Conservation (phyloP, 176 grass and related monocot genomes). For the Musa itinerans region DNA sequence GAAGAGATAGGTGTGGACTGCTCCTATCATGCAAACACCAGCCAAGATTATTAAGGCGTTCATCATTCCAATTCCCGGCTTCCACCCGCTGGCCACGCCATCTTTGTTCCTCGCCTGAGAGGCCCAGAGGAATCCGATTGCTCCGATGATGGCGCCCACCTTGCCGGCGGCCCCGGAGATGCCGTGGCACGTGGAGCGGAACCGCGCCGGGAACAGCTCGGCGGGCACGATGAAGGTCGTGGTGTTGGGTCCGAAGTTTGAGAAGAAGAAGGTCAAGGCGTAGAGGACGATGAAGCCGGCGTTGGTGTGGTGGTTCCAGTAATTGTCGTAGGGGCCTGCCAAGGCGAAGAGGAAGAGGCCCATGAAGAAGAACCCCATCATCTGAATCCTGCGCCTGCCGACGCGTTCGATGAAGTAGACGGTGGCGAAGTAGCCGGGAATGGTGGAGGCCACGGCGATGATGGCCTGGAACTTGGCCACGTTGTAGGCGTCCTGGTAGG, state of each 20-base stretch:
- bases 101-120: conserved; percentile 18
- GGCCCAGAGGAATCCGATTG: conserved; percentile 33
- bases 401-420: conserved; percentile 36
- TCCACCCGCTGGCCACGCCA: conserved; percentile 1
- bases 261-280: conserved; percentile 37
- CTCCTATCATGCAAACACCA: conserved; percentile 42
- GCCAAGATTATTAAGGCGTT: conserved; percentile 42
- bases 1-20: conserved; percentile 38
- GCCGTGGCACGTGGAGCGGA: conserved; percentile 37
- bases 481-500: conserved; percentile 32
- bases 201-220: conserved; percentile 36
- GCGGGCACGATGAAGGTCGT: conserved; percentile 36
- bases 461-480: conserved; percentile 39
- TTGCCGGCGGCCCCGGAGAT: conserved; percentile 32
- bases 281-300: conserved; percentile 24
- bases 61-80: conserved; percentile 42
- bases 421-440: conserved; percentile 37
- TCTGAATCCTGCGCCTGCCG: conserved; percentile 33
- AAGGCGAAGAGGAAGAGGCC: conserved; percentile 43
- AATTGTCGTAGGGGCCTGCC: conserved; percentile 21
- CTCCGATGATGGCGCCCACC: conserved; percentile 29
- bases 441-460: conserved; percentile 27
- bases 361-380: conserved; percentile 41
- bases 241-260: conserved; percentile 39
- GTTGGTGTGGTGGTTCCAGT: conserved; percentile 28